Base-by-base conservation (phyloP, 208 protist genomes). In the Balamuthia mandrillaris region DNA sequence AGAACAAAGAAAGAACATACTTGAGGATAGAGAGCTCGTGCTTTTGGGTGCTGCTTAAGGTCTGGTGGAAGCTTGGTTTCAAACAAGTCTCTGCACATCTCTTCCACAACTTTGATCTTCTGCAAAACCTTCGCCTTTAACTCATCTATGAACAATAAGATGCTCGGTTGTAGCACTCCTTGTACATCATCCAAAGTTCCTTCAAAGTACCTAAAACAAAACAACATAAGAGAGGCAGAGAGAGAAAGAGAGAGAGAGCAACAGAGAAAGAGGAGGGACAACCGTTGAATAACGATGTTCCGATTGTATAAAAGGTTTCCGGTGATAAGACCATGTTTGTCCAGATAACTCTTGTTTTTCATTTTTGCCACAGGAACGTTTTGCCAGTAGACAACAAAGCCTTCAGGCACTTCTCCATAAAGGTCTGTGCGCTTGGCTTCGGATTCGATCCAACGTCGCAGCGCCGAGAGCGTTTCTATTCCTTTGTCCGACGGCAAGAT, bases 351-450 rank as follows among this genome's bases (percentile, higher is more conserved):
- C 0, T 49, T n/a, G 16, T 78, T 78, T 49, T 78, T 78, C 68
- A 78, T 78, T 33, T 78, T 78, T 2, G 68, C 68, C 2, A 78
- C 68, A 10, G 68, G 68, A 42, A 78, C 14, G 1, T 33, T 49
- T 12, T 58, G 52, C 68, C 68, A 78, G 6, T 78, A 78, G 1
- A 78, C 68, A 24, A 78, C 68, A 18, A 78, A 78, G 21, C 68
- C 68, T 27, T 78, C 68, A 1, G 68, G 68, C 16, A 78, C 68
- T 31, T 78, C 68, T 58, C 68, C 68, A 33, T 78, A 78, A 21
- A 78, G 68, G 10, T 78, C 68, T 4, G 68, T 78, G 12, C 68
- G 68, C 68, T 78, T 78, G n/a, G 68, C 68, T 33, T 78, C 68
- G 0, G 37, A 39, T 31, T 78, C 68, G 31, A 78, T 58, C 68